Conservation (phyloP, 345 rosid species). For the Eucalyptus curtisii region DNA sequence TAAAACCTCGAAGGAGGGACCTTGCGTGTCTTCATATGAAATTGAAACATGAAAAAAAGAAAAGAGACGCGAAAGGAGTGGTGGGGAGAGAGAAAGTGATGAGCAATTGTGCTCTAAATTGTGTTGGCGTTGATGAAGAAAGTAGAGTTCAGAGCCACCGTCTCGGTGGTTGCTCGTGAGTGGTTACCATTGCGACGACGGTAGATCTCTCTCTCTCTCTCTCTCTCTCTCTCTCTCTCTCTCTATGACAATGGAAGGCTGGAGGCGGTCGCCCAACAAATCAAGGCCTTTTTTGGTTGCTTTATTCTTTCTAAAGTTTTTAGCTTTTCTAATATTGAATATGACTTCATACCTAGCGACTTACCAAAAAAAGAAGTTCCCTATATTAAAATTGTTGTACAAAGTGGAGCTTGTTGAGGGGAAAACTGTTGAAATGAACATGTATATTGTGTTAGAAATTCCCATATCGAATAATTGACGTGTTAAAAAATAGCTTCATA, state of each 20-base stretch:
- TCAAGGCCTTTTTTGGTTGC: not conserved
- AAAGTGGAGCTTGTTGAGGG: not conserved
- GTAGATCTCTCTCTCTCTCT: no score
- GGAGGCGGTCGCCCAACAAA: not conserved
- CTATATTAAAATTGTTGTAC: not conserved
- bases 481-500: not conserved
- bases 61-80: not conserved
- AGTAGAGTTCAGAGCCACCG: no score
- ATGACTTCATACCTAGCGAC: not conserved
- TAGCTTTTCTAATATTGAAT: not conserved
- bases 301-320: not conserved
- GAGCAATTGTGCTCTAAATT: no score
- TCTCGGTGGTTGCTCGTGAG: no score
- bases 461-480: rapidly evolving
- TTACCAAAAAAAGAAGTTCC: not conserved
- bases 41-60: not conserved
- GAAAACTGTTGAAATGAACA: not conserved
- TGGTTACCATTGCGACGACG: no score
- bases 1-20: not conserved
- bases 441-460: not conserved
- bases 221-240: no score
- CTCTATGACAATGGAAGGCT: not conserved
- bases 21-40: not conserved
- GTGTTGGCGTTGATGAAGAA: no score
- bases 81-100: not conserved